Percentiles rank a stretch among this genome's conserved stretches.
Conservation (phyloP, 1,284 basidiomycete genomes). For the Trametes sp. region DNA sequence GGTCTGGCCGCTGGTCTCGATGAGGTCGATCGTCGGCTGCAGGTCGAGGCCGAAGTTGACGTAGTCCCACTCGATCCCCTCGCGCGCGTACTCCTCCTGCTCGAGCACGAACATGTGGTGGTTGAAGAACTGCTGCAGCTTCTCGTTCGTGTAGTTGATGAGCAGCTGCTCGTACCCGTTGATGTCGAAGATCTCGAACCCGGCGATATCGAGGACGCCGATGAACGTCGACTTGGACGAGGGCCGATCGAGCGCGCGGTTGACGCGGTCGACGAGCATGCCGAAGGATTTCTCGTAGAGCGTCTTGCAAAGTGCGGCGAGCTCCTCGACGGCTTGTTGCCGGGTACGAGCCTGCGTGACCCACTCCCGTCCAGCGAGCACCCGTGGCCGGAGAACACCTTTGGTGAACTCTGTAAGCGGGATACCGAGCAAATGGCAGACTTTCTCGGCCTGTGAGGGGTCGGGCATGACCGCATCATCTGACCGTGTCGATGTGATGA, state of each 20-base stretch:
- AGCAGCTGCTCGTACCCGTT: slow-evolving; percentile 98
- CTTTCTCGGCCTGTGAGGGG: slow-evolving; percentile 85
- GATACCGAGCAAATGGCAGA: slow-evolving; percentile 94
- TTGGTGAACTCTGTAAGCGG: slow-evolving; percentile 89
- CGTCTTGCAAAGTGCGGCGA: slow-evolving; percentile 93
- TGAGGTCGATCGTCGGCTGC: slow-evolving; percentile 98
- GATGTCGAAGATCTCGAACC: slow-evolving; percentile 95
- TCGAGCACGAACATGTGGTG: slow-evolving; percentile 99
- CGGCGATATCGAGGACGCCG: slow-evolving; percentile 98
- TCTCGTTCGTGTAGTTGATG: slow-evolving; percentile 99
- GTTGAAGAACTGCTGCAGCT: slow-evolving; percentile 97
- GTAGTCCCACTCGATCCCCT: slow-evolving; percentile 98
- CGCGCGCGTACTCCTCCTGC: slow-evolving; percentile 98
- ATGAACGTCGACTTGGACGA: slow-evolving; percentile 96
- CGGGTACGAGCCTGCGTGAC: slow-evolving; percentile 93
- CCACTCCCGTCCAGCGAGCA: slow-evolving; percentile 97
- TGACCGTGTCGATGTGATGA: slow-evolving; percentile 81
- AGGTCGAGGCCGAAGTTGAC: slow-evolving; percentile 98
- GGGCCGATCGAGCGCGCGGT: slow-evolving; percentile 92
- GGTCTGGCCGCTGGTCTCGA: slow-evolving; percentile 76
- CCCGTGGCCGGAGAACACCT: slow-evolving; percentile 87
- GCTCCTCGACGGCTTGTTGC: slow-evolving; percentile 94
- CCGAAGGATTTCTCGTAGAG: slow-evolving; percentile 98
- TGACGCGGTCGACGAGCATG: slow-evolving; percentile 93
- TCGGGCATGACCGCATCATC: slow-evolving; percentile 91